A percentile compares a stretch with the other conserved stretches of the same genome.
Evolutionary conservation across 306 rosid species (phyloP).

Genomic region (Malus fusca): DNA sequence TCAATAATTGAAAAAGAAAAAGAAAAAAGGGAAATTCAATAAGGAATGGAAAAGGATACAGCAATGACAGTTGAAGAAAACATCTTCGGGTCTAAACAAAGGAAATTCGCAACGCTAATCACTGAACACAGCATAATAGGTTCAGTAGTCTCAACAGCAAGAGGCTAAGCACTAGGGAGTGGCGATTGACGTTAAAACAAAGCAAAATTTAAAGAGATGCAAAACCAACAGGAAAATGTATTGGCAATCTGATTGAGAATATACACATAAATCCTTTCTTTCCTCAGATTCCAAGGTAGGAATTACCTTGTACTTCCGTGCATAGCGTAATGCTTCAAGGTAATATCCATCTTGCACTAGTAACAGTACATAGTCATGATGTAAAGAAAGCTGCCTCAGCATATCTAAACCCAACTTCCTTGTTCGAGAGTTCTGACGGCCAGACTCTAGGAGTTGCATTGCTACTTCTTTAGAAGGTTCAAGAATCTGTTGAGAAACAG

Average conservation of each 20-base stretch:
- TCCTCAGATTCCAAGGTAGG: neutral
- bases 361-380: conserved; percentile 71
- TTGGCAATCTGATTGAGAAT: neutral
- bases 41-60: neutral
- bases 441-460: conserved; percentile 81
- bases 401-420: conserved; percentile 93
- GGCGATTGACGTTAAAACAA: neutral
- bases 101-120: neutral
- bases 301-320: conserved; percentile 70
- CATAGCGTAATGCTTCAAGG: conserved; percentile 85
- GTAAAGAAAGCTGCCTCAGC: conserved; percentile 88
- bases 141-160: neutral
- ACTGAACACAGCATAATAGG: neutral
- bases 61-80: neutral
- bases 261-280: neutral
- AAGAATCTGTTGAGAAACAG: conserved; percentile 49
- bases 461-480: conserved; percentile 97
- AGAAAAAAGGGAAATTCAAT: neutral
- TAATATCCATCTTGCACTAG: conserved; percentile 88
- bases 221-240: neutral
- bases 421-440: conserved; percentile 59
- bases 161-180: neutral
- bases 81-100: neutral
- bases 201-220: neutral
- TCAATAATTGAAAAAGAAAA: neutral